phyloP scores from a whole-genome alignment of 192 early-diverging fungal species.

The Backusella macrospora region DNA sequence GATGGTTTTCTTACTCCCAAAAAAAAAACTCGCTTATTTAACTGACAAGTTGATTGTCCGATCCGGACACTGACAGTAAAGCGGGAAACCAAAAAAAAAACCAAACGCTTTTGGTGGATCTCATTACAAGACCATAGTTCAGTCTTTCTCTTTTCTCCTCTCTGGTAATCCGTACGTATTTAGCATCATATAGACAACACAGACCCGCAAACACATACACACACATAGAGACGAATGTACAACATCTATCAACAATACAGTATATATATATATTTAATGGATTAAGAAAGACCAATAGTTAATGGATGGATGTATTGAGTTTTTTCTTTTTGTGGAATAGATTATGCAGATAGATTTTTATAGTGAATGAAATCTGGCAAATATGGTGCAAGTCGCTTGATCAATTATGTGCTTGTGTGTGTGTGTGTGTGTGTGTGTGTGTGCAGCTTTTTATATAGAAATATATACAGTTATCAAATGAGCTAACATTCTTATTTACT shows the following conservation, averaged over 20 bases:
- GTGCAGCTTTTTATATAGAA: not conserved
- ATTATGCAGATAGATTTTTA: not conserved
- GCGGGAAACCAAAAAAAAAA: not conserved
- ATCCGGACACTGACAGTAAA: slow-evolving; percentile 6
- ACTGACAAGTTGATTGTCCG: not conserved
- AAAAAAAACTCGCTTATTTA: too few relatives aligned
- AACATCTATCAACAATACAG: not conserved
- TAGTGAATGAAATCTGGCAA: not conserved
- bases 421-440: not conserved
- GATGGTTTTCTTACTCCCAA: too few relatives aligned
- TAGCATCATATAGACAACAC: not conserved
- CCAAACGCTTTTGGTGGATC: not conserved
- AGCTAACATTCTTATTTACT: not conserved
- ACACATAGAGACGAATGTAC: not conserved
- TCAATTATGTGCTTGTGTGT: not conserved
- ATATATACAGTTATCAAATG: not conserved
- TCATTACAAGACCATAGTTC: not conserved
- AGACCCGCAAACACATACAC: not conserved
- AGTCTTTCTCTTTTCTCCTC: slow-evolving; percentile 13
- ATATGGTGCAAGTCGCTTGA: not conserved
- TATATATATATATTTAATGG: not conserved
- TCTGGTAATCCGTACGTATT: slow-evolving; percentile 9
- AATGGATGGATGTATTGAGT: not conserved
- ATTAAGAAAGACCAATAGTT: not conserved
- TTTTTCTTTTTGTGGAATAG: not conserved